phyloP scores from a whole-genome alignment of 1,139 yeast genomes.

The Diutina catenulata region DNA sequence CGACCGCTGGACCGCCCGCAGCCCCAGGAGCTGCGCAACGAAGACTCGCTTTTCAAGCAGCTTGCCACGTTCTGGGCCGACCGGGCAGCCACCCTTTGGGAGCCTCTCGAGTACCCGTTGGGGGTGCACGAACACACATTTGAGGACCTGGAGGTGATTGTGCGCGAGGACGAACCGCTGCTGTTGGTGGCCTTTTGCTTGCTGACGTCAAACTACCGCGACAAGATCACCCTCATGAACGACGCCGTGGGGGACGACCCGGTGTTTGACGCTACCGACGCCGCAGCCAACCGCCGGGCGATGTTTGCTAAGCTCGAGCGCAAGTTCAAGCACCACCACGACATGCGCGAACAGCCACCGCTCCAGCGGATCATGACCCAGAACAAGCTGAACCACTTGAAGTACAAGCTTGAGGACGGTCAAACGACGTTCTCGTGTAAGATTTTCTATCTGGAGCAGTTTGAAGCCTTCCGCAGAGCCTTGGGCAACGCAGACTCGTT shows the following conservation, averaged over 20 bases:
- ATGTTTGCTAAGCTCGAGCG: conserved; percentile 30
- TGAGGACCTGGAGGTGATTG: conserved; percentile 88
- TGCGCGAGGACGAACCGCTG: conserved; percentile 94
- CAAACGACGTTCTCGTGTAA: conserved; percentile 79
- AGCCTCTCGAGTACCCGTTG: conserved; percentile 78
- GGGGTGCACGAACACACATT: conserved; percentile 78
- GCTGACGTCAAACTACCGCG: conserved; percentile 70
- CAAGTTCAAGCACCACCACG: conserved; percentile 26
- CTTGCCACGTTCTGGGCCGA: conserved; percentile 96
- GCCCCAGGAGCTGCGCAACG: conserved; percentile 34
- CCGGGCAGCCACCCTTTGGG: conserved; percentile 92
- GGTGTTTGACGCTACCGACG: conserved; percentile 9
- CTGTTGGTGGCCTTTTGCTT: conserved; percentile 89
- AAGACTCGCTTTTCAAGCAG: conserved; percentile 68
- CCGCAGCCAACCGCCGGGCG: conserved; percentile 8
- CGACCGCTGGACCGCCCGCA: not conserved
- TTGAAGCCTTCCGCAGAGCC: conserved; percentile 80
- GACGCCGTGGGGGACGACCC: conserved; percentile 9
- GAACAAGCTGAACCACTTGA: conserved; percentile 78
- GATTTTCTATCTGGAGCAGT: conserved; percentile 91
- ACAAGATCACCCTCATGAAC: conserved; percentile 34
- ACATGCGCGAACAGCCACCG: conserved; percentile 11
- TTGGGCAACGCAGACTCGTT: conserved; percentile 72
- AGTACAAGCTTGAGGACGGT: conserved; percentile 85
- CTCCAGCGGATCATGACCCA: conserved; percentile 67